Base-by-base conservation (phyloP, 2,329 filamentous ascomycete genomes). In the Sclerotinia trifoliorum region DNA sequence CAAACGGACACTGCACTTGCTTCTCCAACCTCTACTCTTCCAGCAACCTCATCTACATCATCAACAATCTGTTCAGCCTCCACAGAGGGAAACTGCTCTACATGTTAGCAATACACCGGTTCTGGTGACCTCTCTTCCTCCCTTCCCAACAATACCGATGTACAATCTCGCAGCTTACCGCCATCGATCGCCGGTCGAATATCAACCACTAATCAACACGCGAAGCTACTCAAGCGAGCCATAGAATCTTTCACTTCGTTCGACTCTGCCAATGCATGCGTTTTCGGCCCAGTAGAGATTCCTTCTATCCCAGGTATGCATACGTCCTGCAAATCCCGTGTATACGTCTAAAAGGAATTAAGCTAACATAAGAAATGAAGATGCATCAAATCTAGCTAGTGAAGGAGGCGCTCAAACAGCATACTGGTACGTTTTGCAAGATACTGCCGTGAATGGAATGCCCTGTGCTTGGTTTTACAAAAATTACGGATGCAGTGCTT, bases 391-490 rank as follows among this genome's bases (percentile, higher is more conserved):
- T 42, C 21, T 65, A 4, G 35, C 24, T 19, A 60, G 52, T 17
- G 32, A 58, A 66, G 51, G 52, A 24, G 64, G 52, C 5, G 5
- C 52, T 39, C 51, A 39, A 24, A 35, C 64, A 26, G 35, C 60
- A 26, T 57, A 57, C 29, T 66, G 64, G 64, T 66, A 57, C n/a
- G 15, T 49, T 26, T 24, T 60, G 32, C 19, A 56, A 60, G 64
- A 66, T 46, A 60, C 21, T 4, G 2, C 64, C 10, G 13, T 44
- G 4, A 49, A 61, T 15, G 13, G 24, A 48, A 39, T 66, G 42
- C 39, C 52, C 64, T 13, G 26, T 57, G 39, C 54, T 66, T 35
- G 42, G 44, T 2, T 60, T 57, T 57, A 49, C 24, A 26, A 35
- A 32, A 17, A 42, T 66, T 19, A 26, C 64, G 5, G 64, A 66